Percentiles rank a stretch among this genome's conserved stretches.
These are phyloP conservation scores for Skeletonema potamos DNA, from an alignment of 108 stramenopile species.

Conservation along the genomic window DNA sequence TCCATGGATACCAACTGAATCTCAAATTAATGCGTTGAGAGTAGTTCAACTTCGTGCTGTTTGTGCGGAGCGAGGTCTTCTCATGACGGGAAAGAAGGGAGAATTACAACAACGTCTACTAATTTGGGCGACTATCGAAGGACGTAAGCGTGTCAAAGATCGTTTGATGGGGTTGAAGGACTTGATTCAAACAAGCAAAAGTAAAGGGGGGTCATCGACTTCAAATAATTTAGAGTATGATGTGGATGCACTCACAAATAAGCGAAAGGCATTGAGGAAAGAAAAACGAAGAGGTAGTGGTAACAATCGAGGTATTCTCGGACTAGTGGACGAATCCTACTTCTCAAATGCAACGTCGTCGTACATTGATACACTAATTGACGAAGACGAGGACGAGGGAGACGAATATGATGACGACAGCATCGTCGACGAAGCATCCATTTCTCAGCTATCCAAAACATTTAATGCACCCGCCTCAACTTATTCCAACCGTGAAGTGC, in stretches of 20 bases:
- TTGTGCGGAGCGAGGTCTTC: conserved; percentile 54
- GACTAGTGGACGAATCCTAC: conserved; percentile 39
- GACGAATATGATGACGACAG: conserved; percentile 15
- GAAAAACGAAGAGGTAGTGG: conserved; percentile 10
- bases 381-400: conserved; percentile 23
- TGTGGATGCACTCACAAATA: conserved; percentile 20
- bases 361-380: neutral
- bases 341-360: conserved; percentile 22
- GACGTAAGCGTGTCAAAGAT: conserved; percentile 39
- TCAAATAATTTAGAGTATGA: conserved; percentile 7
- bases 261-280: conserved; percentile 27
- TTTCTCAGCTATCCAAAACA: conserved; percentile 47
- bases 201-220: conserved; percentile 1
- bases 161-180: conserved; percentile 28
- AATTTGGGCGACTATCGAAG: conserved; percentile 57
- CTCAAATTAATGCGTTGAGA: conserved; percentile 54
- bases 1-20: conserved; percentile 57
- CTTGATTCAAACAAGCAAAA: conserved; percentile 22
- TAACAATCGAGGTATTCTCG: conserved; percentile 19
- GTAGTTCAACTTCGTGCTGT: conserved; percentile 53
- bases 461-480: conserved; percentile 57
- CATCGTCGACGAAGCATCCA: conserved; percentile 39
- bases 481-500: conserved; percentile 59
- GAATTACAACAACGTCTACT: conserved; percentile 60
- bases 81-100: conserved; percentile 53